Evolutionary conservation across 2,329 filamentous ascomycete genomes (phyloP).

Genomic region (Talaromyces verruculosus): DNA sequence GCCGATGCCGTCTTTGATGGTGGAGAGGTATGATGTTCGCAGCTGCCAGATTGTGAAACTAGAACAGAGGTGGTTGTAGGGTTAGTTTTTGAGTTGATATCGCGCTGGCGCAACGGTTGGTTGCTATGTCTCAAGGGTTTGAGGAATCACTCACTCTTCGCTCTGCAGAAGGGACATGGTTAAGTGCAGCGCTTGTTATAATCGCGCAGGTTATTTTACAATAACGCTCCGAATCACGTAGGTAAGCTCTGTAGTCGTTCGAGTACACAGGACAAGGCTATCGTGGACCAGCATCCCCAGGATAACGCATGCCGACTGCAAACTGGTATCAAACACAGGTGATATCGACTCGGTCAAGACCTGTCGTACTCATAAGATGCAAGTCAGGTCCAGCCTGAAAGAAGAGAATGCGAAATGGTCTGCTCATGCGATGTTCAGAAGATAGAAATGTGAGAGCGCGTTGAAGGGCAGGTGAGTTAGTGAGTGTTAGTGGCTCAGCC

Average conservation of each 20-base stretch:
- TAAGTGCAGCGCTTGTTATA: background rate
- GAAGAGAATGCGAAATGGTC: background rate
- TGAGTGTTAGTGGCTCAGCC: conserved; percentile 9
- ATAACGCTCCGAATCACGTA: background rate
- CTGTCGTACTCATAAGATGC: conserved; percentile 21
- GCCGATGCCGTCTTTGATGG: conserved; percentile 65
- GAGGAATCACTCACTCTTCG: conserved; percentile 47
- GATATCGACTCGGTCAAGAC: conserved; percentile 9
- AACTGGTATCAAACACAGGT: conserved; percentile 18
- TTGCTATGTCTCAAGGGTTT: background rate
- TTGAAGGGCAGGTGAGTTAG: conserved; percentile 1
- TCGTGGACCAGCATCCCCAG: conserved; percentile 5
- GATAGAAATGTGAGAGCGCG: background rate
- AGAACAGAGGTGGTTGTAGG: conserved; percentile 3
- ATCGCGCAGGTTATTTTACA: background rate
- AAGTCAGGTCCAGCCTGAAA: conserved; percentile 38
- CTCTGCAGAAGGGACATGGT: conserved; percentile 53
- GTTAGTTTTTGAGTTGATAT: conserved; percentile 1
- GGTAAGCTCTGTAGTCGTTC: background rate
- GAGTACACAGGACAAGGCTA: background rate
- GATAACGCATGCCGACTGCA: conserved; percentile 13
- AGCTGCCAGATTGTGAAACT: conserved; percentile 67
- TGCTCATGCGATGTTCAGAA: background rate
- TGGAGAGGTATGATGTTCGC: conserved; percentile 62
- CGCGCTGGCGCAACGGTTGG: conserved; percentile 4